Evolutionary conservation across 306 rosid species (phyloP), one percentile per base, ranked within the genome.

Genomic region (Mimosa pudica): DNA sequence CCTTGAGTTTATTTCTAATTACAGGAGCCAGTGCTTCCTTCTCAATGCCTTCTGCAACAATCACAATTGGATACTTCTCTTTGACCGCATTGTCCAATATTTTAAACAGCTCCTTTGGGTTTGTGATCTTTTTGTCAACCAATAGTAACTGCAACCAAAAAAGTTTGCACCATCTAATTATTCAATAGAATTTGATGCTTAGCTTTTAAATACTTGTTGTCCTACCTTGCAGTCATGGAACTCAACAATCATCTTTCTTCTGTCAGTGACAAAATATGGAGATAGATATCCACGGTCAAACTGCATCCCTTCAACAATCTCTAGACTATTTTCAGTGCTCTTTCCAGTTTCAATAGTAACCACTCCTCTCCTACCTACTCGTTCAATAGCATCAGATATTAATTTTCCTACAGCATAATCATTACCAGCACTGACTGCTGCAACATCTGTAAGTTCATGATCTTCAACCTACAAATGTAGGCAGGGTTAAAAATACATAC

Each of bases 281-380:
- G 98, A 92, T 61, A 92, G 79, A 87, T 91, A 94, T 74, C 98
- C 97, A 0, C 93, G 91, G 75, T 91, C 95, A 70, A 94, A 92
- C 77, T 92, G 91, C 98, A 94, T 94, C 78, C 98, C 98, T 85
- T 94, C 98, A 9, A 92, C 97, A 77, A 94, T 77, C 84, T 94
- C 81, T 67, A 94, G 84, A 64, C 81, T 88, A 87, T 86, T 92
- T 74, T 91, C 91, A 5, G 75, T 84, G 70, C 78, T 48, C 74
- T 83, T 92, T 54, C 98, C 97, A 44, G 79, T 88, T 82, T 91
- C 98, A 80, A 94, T 92, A 74, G 89, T 91, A 71, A 94, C 93
- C 51, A 92, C 94, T 75, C 98, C 98, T 72, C 20, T 81, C 84
- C 89, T 89, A 4, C 97, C 97, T 61, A 94, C 98, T 86, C 85